A percentile compares a stretch with the other conserved stretches of the same genome.
Evolutionary conservation across 1,284 basidiomycete species (phyloP).

Genomic region (Rhodotorula sp.): DNA sequence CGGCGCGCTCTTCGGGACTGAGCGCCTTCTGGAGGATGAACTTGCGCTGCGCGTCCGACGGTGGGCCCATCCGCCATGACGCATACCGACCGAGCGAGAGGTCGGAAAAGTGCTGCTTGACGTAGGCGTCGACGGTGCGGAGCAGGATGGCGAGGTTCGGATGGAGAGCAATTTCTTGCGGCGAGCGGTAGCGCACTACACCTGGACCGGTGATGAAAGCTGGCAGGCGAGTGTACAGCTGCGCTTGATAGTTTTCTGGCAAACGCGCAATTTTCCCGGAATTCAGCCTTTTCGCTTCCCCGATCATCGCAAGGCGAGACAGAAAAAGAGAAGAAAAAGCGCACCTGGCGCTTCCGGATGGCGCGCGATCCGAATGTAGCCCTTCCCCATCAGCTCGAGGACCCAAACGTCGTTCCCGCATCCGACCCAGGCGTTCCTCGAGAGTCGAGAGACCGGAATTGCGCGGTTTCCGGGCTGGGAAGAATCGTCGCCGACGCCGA

Average conservation of each 20-base stretch:
- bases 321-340: neutral
- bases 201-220: neutral
- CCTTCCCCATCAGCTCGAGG: slow-evolving; percentile 72
- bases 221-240: neutral
- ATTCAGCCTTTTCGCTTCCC: too few relatives aligned
- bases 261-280: neutral
- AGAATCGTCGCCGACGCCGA: neutral
- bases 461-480: too few relatives aligned
- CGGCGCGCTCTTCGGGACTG: slow-evolving; percentile 50
- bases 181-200: neutral
- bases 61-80: slow-evolving; percentile 29
- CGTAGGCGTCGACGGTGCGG: slow-evolving; percentile 67
- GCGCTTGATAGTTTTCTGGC: slow-evolving; percentile 3
- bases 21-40: slow-evolving; percentile 48
- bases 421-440: slow-evolving; percentile 68
- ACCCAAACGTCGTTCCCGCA: slow-evolving; percentile 73
- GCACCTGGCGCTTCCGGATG: neutral
- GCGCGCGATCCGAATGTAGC: slow-evolving; percentile 63
- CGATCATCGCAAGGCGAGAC: too few relatives aligned
- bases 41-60: neutral
- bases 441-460: slow-evolving; percentile 1
- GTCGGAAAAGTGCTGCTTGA: slow-evolving; percentile 50
- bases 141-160: slow-evolving; percentile 57
- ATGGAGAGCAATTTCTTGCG: slow-evolving; percentile 54
- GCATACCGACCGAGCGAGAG: slow-evolving; percentile 53